Percentiles rank a stretch among this genome's conserved stretches.
These are phyloP conservation scores for Sarocladium strictum DNA, from an alignment of 2,329 filamentous ascomycete genomes.

Conservation along the genomic window DNA sequence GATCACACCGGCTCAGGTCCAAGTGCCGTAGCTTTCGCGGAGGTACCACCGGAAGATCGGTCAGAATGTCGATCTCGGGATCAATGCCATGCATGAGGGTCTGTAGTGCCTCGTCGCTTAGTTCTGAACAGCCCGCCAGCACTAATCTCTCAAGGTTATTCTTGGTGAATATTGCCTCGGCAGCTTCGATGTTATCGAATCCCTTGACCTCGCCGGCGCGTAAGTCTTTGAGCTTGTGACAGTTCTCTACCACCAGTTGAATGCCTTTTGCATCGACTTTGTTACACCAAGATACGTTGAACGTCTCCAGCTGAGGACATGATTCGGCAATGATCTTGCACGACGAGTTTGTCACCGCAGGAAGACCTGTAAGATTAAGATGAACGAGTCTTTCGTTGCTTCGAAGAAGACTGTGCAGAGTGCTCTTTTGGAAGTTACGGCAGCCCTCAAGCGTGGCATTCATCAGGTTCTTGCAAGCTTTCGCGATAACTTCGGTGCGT, in stretches of 20 bases:
- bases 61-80: conserved; percentile 75
- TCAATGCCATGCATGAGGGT: conserved; percentile 70
- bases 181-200: conserved; percentile 68
- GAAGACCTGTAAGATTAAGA: conserved; percentile 78
- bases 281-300: conserved; percentile 92
- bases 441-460: conserved; percentile 88
- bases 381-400: conserved; percentile 74
- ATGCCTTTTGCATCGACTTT: conserved; percentile 76
- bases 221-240: conserved; percentile 69
- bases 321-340: conserved; percentile 80
- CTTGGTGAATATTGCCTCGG: conserved; percentile 66
- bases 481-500: conserved; percentile 69
- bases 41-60: conserved; percentile 68
- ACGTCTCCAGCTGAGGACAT: conserved; percentile 72
- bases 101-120: conserved; percentile 68
- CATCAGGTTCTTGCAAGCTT: conserved; percentile 78
- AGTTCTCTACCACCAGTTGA: conserved; percentile 64
- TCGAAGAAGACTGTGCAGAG: conserved; percentile 69
- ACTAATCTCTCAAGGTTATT: conserved; percentile 82
- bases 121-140: conserved; percentile 70
- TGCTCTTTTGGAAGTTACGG: conserved; percentile 71
- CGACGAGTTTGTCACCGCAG: conserved; percentile 72
- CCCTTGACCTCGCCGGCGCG: conserved; percentile 76
- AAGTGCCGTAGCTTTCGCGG: conserved; percentile 75
- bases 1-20: conserved; percentile 73